Conservation (phyloP, 2,329 filamentous ascomycete species). For the Incumbomyces delicatus region DNA sequence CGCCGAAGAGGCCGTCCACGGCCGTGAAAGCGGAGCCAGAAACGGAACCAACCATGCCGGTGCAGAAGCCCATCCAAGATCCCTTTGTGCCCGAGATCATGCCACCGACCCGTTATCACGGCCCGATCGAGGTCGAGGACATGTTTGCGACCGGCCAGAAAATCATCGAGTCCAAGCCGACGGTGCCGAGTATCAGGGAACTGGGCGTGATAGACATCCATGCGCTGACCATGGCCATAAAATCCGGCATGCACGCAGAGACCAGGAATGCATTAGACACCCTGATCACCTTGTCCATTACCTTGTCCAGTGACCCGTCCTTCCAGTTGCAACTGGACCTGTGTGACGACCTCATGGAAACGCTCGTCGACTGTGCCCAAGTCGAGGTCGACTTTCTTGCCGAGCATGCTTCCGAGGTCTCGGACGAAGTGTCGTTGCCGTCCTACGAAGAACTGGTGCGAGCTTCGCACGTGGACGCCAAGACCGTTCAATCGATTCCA, state of each 20-base stretch:
- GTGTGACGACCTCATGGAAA: constrained; percentile 82
- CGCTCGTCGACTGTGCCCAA: constrained; percentile 81
- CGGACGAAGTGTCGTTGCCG: constrained; percentile 71
- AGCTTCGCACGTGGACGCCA: constrained; percentile 64
- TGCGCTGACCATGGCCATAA: constrained; percentile 77
- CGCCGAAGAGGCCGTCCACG: constrained; percentile 18
- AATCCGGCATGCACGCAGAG: constrained; percentile 81
- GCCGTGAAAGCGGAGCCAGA: constrained; percentile 26
- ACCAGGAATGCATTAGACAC: constrained; percentile 84
- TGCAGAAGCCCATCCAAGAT: constrained; percentile 32
- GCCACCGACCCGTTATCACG: constrained; percentile 47
- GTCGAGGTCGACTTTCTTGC: constrained; percentile 76
- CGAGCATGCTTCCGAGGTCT: constrained; percentile 74
- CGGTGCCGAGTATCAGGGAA: constrained; percentile 64
- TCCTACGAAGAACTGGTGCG: constrained; percentile 83
- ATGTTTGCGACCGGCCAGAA: constrained; percentile 56
- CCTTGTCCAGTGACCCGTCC: constrained; percentile 55
- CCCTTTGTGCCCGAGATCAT: constrained; percentile 39
- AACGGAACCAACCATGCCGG: constrained; percentile 24
- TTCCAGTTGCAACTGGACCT: constrained; percentile 59
- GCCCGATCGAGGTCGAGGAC: constrained; percentile 61
- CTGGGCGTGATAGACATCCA: constrained; percentile 84
- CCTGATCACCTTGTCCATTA: constrained; percentile 62
- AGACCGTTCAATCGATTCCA: constrained; percentile 60
- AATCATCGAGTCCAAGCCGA: constrained; percentile 59